phyloP scores from a whole-genome alignment of 2,329 filamentous ascomycete species.

The Neofusicoccum sp. region DNA sequence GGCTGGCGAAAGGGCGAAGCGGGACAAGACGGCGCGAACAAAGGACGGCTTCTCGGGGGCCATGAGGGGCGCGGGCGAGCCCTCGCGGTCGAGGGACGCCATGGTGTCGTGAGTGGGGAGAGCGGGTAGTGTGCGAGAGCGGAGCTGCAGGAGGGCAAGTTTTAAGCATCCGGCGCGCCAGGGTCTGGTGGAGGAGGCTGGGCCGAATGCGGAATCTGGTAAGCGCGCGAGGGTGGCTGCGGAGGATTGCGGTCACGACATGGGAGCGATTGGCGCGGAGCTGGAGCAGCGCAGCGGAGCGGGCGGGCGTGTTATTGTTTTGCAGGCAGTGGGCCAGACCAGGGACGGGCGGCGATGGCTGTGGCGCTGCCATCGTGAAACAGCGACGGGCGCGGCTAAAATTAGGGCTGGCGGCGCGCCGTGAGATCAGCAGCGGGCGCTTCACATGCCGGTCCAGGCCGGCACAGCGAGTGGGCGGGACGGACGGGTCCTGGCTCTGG shows the following conservation, averaged over 20 bases:
- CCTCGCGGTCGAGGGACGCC: background rate
- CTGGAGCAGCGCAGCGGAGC: background rate
- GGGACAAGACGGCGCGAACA: background rate
- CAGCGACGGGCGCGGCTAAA: background rate
- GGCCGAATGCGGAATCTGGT: too few species aligned
- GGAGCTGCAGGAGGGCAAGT: too few species aligned
- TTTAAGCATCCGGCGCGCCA: background rate
- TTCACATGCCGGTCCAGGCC: background rate
- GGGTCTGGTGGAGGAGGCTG: background rate
- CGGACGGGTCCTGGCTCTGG: too few species aligned
- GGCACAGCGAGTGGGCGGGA: too few species aligned
- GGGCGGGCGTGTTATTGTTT: background rate
- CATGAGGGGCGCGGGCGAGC: background rate
- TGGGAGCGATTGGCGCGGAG: too few species aligned
- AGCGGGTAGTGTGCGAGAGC: background rate
- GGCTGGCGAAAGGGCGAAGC: background rate
- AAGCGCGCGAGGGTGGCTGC: too few species aligned
- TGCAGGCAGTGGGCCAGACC: background rate
- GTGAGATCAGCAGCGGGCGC: background rate
- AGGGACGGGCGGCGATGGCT: background rate
- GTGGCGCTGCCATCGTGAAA: constrained; percentile 9
- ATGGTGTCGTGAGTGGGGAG: background rate
- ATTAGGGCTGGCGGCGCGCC: constrained; percentile 4
- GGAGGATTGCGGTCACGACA: too few species aligned
- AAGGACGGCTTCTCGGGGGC: background rate